Evolutionary conservation across 305 asterid genomes (phyloP), one percentile per base, ranked within the genome.

Genomic region (Solanum hybrid): DNA sequence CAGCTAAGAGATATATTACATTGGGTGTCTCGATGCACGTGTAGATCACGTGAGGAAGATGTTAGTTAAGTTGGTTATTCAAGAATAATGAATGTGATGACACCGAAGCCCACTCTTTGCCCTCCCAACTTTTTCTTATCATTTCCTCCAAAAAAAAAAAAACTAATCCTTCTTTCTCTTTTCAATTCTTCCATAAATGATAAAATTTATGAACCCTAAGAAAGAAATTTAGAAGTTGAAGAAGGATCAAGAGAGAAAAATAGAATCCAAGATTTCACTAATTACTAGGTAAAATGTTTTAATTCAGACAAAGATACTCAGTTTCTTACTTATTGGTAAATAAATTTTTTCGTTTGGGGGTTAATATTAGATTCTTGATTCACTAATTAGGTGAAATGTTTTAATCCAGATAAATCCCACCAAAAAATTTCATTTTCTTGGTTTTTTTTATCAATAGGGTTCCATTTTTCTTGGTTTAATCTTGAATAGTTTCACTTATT

Each of bases 61-160:
- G 70, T 82, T 81, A 82, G 87, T 82, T 39, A 45, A 83, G 88
- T 83, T 45, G 5, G 88, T 45, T 83, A 45, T 83, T 17, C 88
- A 29, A 45, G 72, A 29, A 83, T 29, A 82, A 27, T 37, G 73
- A 45, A 9, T 45, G 75, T 83, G 38, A 45, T 83, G 75, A 83
- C 29, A 27, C 75, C 73, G 20, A 83, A 41, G 10, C 73, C 37
- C 36, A 9, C 39, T 41, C 88, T 83, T 83, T 5, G 37, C 75
- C 75, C 26, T 45, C 75, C 87, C 75, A 82, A 82, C 10, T 15
- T 82, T 76, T 80, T 24, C 86, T 80, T 22, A 80, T 33, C 87
- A 76, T 39, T 39, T 39, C 51, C 51, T 11, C 51, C 2, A 6
- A 17, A 81, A 81, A 24, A 13, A 41, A 8, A 14, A 38, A 2